Percentiles rank a stretch among this genome's conserved stretches.
phyloP scores from a whole-genome alignment of 306 rosid genomes.

The Dalbergia cochinchinensis region DNA sequence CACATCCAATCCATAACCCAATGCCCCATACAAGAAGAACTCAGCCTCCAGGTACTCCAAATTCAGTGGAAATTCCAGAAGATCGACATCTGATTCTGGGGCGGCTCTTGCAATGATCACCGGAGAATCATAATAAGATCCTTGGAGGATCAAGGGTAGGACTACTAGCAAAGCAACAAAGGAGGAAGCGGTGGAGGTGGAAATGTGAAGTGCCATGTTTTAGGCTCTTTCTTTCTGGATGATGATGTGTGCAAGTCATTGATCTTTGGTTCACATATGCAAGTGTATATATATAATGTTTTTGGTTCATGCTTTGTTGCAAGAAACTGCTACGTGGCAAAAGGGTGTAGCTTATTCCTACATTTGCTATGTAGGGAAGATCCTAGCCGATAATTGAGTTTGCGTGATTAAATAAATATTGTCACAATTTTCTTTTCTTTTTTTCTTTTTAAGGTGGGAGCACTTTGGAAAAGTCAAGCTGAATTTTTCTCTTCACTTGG shows the following conservation, averaged over 20 bases:
- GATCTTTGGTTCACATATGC: neutral
- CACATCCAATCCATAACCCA: conserved; percentile 66
- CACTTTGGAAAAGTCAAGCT: conserved; percentile 4
- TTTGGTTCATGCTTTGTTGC: conserved; percentile 3
- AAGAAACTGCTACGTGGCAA: conserved; percentile 2
- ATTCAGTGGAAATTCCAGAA: conserved; percentile 65
- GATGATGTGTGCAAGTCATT: neutral
- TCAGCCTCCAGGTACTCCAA: conserved; percentile 79
- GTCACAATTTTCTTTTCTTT: too few relatives aligned
- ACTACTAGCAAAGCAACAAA: conserved; percentile 32
- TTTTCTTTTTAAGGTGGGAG: neutral
- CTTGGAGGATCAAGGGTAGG: conserved; percentile 37
- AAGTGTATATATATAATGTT: neutral
- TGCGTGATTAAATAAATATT: neutral
- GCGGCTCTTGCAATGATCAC: neutral
- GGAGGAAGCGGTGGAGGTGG: neutral
- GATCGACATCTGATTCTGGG: conserved; percentile 44
- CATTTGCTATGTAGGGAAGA: neutral
- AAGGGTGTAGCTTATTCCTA: neutral
- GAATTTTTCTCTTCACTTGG: neutral
- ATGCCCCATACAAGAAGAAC: conserved; percentile 67
- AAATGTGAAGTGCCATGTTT: conserved; percentile 40
- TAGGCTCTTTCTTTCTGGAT: neutral
- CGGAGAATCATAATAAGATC: conserved; percentile 10
- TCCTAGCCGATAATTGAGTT: neutral